These are phyloP conservation scores for Castanea mollissima DNA, from an alignment of 306 rosid species.

Conservation along the genomic window DNA sequence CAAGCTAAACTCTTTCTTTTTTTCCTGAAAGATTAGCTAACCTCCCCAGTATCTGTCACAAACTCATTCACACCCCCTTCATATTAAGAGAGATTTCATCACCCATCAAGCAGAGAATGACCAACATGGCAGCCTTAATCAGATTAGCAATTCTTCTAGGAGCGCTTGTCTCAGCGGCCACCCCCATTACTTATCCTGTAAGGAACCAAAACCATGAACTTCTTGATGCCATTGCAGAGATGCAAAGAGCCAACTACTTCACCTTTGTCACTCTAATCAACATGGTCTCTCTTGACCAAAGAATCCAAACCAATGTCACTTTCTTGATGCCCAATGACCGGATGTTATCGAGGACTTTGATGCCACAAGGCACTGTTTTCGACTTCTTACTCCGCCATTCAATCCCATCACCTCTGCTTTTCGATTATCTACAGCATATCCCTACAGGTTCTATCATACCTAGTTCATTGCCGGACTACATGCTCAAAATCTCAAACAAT, in stretches of 20 bases:
- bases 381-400: slow-evolving; percentile 59
- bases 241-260: slow-evolving; percentile 71
- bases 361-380: slow-evolving; percentile 21
- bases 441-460: slow-evolving; percentile 62
- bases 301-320: slow-evolving; percentile 42
- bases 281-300: slow-evolving; percentile 43
- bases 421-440: slow-evolving; percentile 36
- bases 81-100: slow-evolving; percentile 2
- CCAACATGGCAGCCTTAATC: not conserved
- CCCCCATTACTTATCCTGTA: not conserved
- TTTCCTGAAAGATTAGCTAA: not conserved
- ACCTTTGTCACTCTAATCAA: slow-evolving; percentile 57
- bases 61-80: not conserved
- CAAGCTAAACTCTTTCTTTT: slow-evolving; percentile 5
- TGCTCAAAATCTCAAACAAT: slow-evolving; percentile 46
- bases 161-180: slow-evolving; percentile 16
- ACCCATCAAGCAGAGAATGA: not conserved
- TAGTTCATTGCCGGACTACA: slow-evolving; percentile 40
- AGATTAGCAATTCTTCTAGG: not conserved
- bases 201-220: slow-evolving; percentile 24
- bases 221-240: slow-evolving; percentile 41
- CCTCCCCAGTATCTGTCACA: not conserved
- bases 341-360: slow-evolving; percentile 27
- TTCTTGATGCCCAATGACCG: slow-evolving; percentile 76
- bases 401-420: slow-evolving; percentile 57